A percentile compares a stretch with the other conserved stretches of the same genome.
These are phyloP conservation scores for Starmerella sp. DNA, from an alignment of 805 yeast species.

Conservation along the genomic window DNA sequence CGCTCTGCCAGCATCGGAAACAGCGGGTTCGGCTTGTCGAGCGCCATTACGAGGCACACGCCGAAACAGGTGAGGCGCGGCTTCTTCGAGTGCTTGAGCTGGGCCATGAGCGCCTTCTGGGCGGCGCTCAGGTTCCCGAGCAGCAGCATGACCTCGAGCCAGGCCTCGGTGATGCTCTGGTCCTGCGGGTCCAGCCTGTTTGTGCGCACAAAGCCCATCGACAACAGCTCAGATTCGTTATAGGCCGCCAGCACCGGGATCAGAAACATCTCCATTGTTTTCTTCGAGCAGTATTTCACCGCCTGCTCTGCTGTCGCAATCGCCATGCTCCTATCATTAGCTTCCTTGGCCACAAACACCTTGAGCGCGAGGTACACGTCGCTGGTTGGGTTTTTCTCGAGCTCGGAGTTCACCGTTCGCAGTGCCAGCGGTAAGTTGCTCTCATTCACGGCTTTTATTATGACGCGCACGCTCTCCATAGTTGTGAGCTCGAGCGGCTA, in stretches of 20 bases:
- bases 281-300: constrained; percentile 8
- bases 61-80: constrained; percentile 19
- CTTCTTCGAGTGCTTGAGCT: constrained; percentile 19
- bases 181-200: constrained; percentile 18
- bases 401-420: constrained; percentile 37
- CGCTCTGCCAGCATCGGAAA: constrained; percentile 53
- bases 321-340: constrained; percentile 9
- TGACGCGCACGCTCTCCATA: constrained; percentile 16
- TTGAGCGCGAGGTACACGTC: constrained; percentile 34
- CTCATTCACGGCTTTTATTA: constrained; percentile 36
- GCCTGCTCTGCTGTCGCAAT: constrained; percentile 16
- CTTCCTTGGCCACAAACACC: constrained; percentile 12
- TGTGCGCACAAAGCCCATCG: constrained; percentile 20
- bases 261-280: constrained; percentile 23
- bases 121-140: constrained; percentile 18
- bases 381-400: constrained; percentile 46
- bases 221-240: constrained; percentile 27
- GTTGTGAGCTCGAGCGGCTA: background rate
- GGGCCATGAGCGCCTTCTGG: constrained; percentile 23
- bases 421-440: constrained; percentile 48
- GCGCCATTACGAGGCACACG: constrained; percentile 37
- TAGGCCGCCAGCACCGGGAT: constrained; percentile 21
- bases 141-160: constrained; percentile 19
- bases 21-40: constrained; percentile 40
- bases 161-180: constrained; percentile 19